phyloP scores from a whole-genome alignment of 352 stramenopile species.

The Peronospora tabacina region DNA sequence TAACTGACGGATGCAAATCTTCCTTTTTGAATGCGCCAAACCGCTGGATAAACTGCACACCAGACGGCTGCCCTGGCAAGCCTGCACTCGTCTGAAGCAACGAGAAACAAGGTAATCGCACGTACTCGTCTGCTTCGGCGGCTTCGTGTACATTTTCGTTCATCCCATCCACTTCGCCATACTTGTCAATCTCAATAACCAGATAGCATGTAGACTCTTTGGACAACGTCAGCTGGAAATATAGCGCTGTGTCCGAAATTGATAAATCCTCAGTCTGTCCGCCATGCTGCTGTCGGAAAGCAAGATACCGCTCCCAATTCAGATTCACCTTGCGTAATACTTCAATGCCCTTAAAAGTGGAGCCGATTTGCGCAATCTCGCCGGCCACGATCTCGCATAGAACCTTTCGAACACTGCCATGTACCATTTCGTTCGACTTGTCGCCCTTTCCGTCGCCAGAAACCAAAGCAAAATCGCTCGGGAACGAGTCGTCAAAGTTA shows the following conservation, averaged over 20 bases:
- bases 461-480: slow-evolving; percentile 61
- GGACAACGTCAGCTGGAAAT: slow-evolving; percentile 75
- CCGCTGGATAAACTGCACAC: slow-evolving; percentile 81
- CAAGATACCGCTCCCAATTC: slow-evolving; percentile 82
- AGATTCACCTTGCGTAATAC: slow-evolving; percentile 70
- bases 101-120: slow-evolving; percentile 75
- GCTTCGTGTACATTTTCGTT: slow-evolving; percentile 46
- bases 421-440: slow-evolving; percentile 64
- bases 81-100: slow-evolving; percentile 64
- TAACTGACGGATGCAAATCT: slow-evolving; percentile 55
- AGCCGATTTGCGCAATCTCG: slow-evolving; percentile 67
- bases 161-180: slow-evolving; percentile 58
- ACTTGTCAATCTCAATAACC: slow-evolving; percentile 83
- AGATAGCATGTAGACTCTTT: slow-evolving; percentile 82
- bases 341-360: slow-evolving; percentile 72
- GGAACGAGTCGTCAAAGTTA: slow-evolving; percentile 34
- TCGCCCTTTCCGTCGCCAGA: slow-evolving; percentile 67
- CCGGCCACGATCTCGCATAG: slow-evolving; percentile 81
- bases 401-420: slow-evolving; percentile 56
- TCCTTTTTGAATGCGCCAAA: slow-evolving; percentile 76
- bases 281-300: slow-evolving; percentile 75
- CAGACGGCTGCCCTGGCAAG: slow-evolving; percentile 46
- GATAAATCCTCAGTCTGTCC: slow-evolving; percentile 70
- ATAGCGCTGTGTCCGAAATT: slow-evolving; percentile 76
- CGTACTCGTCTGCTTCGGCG: slow-evolving; percentile 49